Evolutionary conservation across 192 early-diverging fungal species (phyloP).

Genomic region (Piromyces sp.): DNA sequence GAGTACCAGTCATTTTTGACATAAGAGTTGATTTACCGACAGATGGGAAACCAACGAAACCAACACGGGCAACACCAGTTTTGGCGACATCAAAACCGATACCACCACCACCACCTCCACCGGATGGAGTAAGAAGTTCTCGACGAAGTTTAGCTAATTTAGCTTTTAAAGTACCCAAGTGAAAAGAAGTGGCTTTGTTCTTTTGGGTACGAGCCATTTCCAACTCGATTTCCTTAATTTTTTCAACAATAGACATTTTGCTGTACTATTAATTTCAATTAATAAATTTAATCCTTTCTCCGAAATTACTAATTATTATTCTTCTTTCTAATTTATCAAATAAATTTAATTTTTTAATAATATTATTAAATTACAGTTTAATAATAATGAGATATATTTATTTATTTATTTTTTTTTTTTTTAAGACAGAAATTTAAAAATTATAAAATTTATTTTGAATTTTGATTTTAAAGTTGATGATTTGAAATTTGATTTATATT

Average conservation of each 20-base stretch:
- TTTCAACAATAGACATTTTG: constrained; percentile 7
- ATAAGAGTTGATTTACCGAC: constrained; percentile 97
- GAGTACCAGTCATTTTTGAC: constrained; percentile 89
- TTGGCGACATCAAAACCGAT: constrained; percentile 97
- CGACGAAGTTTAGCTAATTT: constrained; percentile 92
- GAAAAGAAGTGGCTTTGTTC: constrained; percentile 77
- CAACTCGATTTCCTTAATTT: constrained; percentile 14
- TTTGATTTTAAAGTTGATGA: too few relatives aligned
- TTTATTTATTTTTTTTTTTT: too few relatives aligned
- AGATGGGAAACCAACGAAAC: constrained; percentile 92
- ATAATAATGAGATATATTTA: too few relatives aligned
- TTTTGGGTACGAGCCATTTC: constrained; percentile 70
- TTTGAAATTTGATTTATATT: too few relatives aligned
- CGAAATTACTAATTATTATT: too few relatives aligned
- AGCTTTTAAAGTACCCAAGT: constrained; percentile 52
- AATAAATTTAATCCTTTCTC: too few relatives aligned
- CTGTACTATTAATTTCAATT: not conserved
- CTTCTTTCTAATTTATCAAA: too few relatives aligned
- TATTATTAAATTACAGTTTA: too few relatives aligned
- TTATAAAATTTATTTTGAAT: too few relatives aligned
- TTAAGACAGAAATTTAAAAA: too few relatives aligned
- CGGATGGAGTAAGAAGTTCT: constrained; percentile 75
- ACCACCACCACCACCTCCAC: constrained; percentile 77
- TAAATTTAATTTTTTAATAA: too few relatives aligned
- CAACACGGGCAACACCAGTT: constrained; percentile 95